phyloP scores from a whole-genome alignment of 2,329 filamentous ascomycete genomes.

The Scedosporium aurantiacum region DNA sequence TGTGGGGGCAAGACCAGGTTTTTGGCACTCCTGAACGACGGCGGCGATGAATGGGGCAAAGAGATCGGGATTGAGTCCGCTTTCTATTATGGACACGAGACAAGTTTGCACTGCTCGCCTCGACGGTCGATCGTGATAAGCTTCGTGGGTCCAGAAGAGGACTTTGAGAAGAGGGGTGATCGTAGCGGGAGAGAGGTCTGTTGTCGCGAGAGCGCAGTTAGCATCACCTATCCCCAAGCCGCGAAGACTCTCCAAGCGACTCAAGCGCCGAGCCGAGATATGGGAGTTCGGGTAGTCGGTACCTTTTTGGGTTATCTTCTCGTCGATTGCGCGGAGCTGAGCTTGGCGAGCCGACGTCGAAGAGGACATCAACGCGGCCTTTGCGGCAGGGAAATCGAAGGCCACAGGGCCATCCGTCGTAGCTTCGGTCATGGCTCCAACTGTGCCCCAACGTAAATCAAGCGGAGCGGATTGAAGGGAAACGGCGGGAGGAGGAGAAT shows the following conservation, averaged over 20 bases:
- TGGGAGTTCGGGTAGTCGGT: constrained; percentile 16
- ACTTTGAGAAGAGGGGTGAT: constrained; percentile 51
- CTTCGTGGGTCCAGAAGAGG: constrained; percentile 77
- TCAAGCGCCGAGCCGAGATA: not conserved
- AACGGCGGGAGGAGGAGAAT: not conserved
- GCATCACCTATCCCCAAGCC: too few species aligned
- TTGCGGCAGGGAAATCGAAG: constrained; percentile 39
- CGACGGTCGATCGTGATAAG: constrained; percentile 78
- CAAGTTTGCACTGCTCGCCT: constrained; percentile 75
- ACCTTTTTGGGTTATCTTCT: constrained; percentile 46
- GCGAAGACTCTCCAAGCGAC: not conserved
- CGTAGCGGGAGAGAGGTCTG: constrained; percentile 37
- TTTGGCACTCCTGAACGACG: constrained; percentile 62
- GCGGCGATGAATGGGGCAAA: constrained; percentile 47
- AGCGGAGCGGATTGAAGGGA: not conserved
- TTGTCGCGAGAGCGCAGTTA: constrained; percentile 3
- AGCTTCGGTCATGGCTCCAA: constrained; percentile 10
- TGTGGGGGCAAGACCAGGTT: constrained; percentile 62
- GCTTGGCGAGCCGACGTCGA: constrained; percentile 47
- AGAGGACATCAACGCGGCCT: constrained; percentile 46
- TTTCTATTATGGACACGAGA: constrained; percentile 55
- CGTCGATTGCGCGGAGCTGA: constrained; percentile 44
- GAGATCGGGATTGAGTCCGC: constrained; percentile 40
- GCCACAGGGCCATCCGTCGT: constrained; percentile 18
- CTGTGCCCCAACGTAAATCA: not conserved